Base-by-base conservation (phyloP, 805 yeast species). In the Saturnispora serradocipensis region DNA sequence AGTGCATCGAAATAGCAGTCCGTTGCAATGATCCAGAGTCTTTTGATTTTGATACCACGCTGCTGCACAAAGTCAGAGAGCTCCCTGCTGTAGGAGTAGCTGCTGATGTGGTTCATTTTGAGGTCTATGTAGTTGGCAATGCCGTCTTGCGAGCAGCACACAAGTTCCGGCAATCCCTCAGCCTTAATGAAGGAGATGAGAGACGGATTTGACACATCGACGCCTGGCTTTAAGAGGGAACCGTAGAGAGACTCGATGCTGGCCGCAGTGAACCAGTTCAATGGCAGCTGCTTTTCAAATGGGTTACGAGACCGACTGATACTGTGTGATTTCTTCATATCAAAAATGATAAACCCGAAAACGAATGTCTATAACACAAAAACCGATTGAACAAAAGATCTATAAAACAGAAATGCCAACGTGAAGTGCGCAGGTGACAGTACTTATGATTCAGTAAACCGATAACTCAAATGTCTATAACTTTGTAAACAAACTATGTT, bases 91-190 rank as follows among this genome's bases (percentile, higher is more conserved):
- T 35, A 27, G 15, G 27, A 18, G 27, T 46, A 46, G 24, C 20
- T 10, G 18, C 39, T 28, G 10, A 38, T 35, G 16, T 46, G 39
- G 9, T 38, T 36, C 28, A 27, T 4, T 7, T 46, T 28, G 6
- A 10, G 16, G 13, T 46, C 34, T 5, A 46, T 8, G 30, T 46
- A 38, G 5, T 28, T 34, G 15, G 32, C 13, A 18, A 36, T 46
- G 13, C 6, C 43, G 11, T 25, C 25, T 9, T 13, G 10, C 13
- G 25, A n/a, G 4, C 43, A 39, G 16, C 43, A 36, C 20, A 46
- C 36, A 9, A 46, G 28, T 38, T 46, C 43, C 10, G 49, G 49
- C 10, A 46, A 18, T 1, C 49, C 49, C 36, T 46, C 49, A n/a
- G 22, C 49, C 10, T 27, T 24, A 18, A 46, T 46, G 18, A 46